Percentiles rank a stretch among this genome's conserved stretches.
Conservation (phyloP, 177 flowering plant species). For the Vitis hybrid region DNA sequence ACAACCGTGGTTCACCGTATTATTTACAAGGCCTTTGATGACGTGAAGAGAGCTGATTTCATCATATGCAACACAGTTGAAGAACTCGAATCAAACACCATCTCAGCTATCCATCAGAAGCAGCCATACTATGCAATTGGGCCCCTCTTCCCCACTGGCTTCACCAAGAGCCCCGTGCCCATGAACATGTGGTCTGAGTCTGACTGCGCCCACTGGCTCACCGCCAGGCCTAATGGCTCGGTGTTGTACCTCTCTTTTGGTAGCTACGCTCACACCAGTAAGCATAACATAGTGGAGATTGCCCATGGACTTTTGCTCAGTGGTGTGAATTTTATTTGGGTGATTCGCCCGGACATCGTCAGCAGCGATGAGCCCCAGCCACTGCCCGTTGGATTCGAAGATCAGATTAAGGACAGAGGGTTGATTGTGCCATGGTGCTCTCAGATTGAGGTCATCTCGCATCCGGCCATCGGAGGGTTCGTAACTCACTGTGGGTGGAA, state of each 20-base stretch:
- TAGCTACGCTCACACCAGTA: slow-evolving; percentile 24
- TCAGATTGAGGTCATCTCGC: slow-evolving; percentile 24
- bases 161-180: slow-evolving; percentile 22
- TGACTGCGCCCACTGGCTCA: slow-evolving; percentile 35
- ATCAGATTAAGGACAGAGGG: slow-evolving; percentile 10
- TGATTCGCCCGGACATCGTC: slow-evolving; percentile 34
- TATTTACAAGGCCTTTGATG: slow-evolving; percentile 36
- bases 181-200: slow-evolving; percentile 34
- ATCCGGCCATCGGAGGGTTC: slow-evolving; percentile 42
- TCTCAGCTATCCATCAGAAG: slow-evolving; percentile 31
- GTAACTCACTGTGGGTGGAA: slow-evolving; percentile 61
- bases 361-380: slow-evolving; percentile 17
- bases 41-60: slow-evolving; percentile 34
- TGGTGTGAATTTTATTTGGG: slow-evolving; percentile 30
- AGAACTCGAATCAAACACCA: slow-evolving; percentile 38
- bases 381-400: slow-evolving; percentile 27
- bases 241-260: slow-evolving; percentile 41
- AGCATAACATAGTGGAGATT: slow-evolving; percentile 22
- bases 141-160: slow-evolving; percentile 33
- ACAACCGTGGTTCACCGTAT: slow-evolving; percentile 26
- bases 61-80: slow-evolving; percentile 45
- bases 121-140: slow-evolving; percentile 46
- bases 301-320: slow-evolving; percentile 28
- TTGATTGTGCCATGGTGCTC: slow-evolving; percentile 31
- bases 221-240: slow-evolving; percentile 24